Base-by-base conservation (phyloP, 2,329 filamentous ascomycete genomes). In the Gremmenia infestans region DNA sequence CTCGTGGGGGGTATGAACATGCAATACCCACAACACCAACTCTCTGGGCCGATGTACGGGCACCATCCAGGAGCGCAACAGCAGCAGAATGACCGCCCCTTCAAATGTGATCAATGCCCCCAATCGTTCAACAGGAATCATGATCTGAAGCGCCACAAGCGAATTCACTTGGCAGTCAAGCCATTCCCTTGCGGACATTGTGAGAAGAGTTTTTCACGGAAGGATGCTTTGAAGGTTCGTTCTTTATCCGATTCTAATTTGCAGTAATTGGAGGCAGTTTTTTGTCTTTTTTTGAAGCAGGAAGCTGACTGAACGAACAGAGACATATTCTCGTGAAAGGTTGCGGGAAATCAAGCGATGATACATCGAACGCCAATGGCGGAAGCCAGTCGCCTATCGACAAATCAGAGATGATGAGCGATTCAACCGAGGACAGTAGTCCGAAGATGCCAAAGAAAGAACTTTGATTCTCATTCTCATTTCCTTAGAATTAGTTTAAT, bases 101-200 rank as follows among this genome's bases (percentile, higher is more conserved):
- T 96, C 78, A 92, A 92, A 72, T 99, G 94, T 70, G 91, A 97
- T 65, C 82, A 89, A 69, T 99, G 94, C 68, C 84, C 89, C 0
- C 91, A 96, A 70, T 92, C 89, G 39, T 99, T 99, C 76, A 97
- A 96, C 72, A 81, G 94, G 4, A 97, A 97, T 63, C 94, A 97
- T 69, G 94, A 97, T 68, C 73, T 97, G 65, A 99, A 99, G 74
- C 82, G 94, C 51, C 94, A 99, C 72, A 96, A 96, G 78, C 79
- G 91, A 50, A 97, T 97, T 57, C 94, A 99, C 72, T 74, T 97
- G 56, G 89, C 91, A 0, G 90, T 97, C 42, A 99, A 99, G 78
- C 94, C 94, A 0, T 97, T 93, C 71, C 92, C 92, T 0, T 99
- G 94, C 71, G 83, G 78, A 6, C 87, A 88, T 67, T 99, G 94